Conservation (phyloP, 1,284 basidiomycete species). For the Ganoderma sinense region DNA sequence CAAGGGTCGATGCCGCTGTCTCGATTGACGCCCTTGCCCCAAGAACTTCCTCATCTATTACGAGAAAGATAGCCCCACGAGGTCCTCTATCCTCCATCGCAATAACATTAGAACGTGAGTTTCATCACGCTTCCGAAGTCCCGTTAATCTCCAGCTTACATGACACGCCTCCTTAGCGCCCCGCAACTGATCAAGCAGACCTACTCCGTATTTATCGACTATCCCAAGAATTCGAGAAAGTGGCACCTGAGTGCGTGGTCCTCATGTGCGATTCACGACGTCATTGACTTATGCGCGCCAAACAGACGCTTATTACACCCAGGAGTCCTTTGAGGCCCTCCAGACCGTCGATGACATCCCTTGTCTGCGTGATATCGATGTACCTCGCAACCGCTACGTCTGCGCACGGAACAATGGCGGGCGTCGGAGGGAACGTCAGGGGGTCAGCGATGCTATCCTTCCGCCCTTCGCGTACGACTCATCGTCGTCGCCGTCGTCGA, state of each 20-base stretch:
- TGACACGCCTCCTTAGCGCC: constrained; percentile 28
- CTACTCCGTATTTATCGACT: constrained; percentile 50
- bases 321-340: constrained; percentile 58
- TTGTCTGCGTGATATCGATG: constrained; percentile 55
- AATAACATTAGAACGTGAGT: constrained; percentile 36
- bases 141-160: background rate
- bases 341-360: constrained; percentile 66
- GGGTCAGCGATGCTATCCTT: constrained; percentile 10
- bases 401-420: constrained; percentile 64
- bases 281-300: constrained; percentile 1
- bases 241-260: constrained; percentile 50
- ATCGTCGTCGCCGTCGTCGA: constrained; percentile 17
- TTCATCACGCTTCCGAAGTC: background rate
- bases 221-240: constrained; percentile 43
- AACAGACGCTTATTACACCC: constrained; percentile 51
- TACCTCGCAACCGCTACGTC: constrained; percentile 67
- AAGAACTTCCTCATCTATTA: constrained; percentile 49
- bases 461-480: constrained; percentile 9
- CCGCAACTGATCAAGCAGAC: constrained; percentile 51
- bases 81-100: constrained; percentile 40
- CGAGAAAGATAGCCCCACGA: constrained; percentile 44
- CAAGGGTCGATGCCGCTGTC: constrained; percentile 12
- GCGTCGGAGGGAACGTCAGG: constrained; percentile 19
- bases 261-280: background rate
- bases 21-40: constrained; percentile 7